Base-by-base conservation (phyloP, 768 basidiomycete genomes). In the Agrocybe pediades region DNA sequence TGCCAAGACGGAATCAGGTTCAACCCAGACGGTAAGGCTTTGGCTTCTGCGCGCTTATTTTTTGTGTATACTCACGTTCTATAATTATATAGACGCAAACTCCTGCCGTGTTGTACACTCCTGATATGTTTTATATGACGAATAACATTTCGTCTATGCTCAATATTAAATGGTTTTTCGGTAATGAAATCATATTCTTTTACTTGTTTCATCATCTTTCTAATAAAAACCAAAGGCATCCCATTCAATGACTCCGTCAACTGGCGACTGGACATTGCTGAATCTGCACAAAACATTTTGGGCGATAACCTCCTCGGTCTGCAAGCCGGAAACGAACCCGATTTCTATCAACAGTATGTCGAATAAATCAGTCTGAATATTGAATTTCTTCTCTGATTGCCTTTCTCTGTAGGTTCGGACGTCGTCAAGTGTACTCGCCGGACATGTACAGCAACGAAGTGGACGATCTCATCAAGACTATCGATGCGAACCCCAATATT, bases 241-340 rank as follows among this genome's bases (percentile, higher is more conserved):
- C 86, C 86, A 0, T 89, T 90, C 74, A 87, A 89, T 62, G 79
- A 87, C 44, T 81, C 82, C 13, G 57, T 68, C 27, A 69, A 84
- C 63, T 81, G 78, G 73, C 70, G 78, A 4, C 63, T 85, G 13
- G 65, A 65, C 21, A 82, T 88, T 25, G 86, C 83, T 6, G 77
- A 83, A 62, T 68, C 78, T 36, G 83, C 82, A 3, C 78, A 88
- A 63, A 56, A 67, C 16, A 85, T 90, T 54, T 73, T 92, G 1
- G 90, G 90, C 1, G 71, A 79, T 45, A 75, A 82, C 54, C 70
- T 92, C 17, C 66, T 87, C n/a, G 90, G 86, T 0, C 68, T 88
- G 7, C 85, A 89, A 64, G 80, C 84, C 1, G 88, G 85, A 2
- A 90, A 92, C 64, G 90, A 92, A 68, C 90, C 89, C 15, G 90